phyloP scores from a whole-genome alignment of 2,329 filamentous ascomycete species.

The Penicillium sp. region DNA sequence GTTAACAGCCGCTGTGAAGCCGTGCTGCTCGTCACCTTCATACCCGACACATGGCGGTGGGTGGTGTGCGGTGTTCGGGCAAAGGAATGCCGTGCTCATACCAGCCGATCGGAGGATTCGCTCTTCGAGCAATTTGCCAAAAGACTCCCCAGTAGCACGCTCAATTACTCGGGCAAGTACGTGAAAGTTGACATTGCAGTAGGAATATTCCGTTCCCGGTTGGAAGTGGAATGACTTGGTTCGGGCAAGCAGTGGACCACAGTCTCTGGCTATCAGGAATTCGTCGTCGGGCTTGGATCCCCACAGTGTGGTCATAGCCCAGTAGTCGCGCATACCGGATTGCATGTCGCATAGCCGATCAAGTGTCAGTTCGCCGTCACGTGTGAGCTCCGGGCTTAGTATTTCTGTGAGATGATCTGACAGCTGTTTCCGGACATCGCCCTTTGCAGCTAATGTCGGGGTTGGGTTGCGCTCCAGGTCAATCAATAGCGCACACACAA shows the following conservation, averaged over 20 bases:
- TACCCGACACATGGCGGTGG: constrained; percentile 46
- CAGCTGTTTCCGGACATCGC: constrained; percentile 33
- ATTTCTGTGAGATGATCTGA: constrained; percentile 27
- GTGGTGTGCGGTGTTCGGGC: constrained; percentile 37
- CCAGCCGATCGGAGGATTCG: constrained; percentile 42
- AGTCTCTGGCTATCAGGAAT: constrained; percentile 39
- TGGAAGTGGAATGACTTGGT: constrained; percentile 43
- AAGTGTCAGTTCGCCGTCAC: constrained; percentile 34
- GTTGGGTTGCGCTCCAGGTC: constrained; percentile 38
- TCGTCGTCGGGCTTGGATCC: constrained; percentile 41
- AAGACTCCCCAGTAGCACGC: constrained; percentile 34
- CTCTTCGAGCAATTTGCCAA: constrained; percentile 38
- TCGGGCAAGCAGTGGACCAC: constrained; percentile 30
- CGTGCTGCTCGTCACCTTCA: constrained; percentile 41
- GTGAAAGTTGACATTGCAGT: constrained; percentile 48
- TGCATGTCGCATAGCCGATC: constrained; percentile 43
- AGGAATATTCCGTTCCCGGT: constrained; percentile 45
- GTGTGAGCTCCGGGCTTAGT: constrained; percentile 24
- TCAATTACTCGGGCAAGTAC: constrained; percentile 41
- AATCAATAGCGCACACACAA: constrained; percentile 40
- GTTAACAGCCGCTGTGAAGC: constrained; percentile 40
- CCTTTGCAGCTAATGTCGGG: constrained; percentile 26
- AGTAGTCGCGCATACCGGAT: constrained; percentile 48
- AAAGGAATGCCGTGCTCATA: constrained; percentile 44
- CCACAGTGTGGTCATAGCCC: constrained; percentile 46